Evolutionary conservation across 768 basidiomycete species (phyloP), one percentile per base, ranked within the genome.

Genomic region (Infundibulicybe gibba): DNA sequence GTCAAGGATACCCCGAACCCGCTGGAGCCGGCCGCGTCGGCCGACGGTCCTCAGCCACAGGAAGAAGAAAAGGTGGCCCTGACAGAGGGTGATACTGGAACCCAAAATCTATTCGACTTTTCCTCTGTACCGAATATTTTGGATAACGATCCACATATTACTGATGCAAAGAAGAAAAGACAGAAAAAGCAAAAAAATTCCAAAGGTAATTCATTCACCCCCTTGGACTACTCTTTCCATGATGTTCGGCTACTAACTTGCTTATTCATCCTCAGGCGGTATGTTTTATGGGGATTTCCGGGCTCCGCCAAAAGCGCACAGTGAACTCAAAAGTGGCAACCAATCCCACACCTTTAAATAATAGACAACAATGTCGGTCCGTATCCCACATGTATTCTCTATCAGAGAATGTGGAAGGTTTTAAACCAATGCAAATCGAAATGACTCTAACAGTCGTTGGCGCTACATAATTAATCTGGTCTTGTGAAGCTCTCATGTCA

Each of bases 341-440:
- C 77, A 79, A 65, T 83, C 85, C 33, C 68, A 72, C 66, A 85
- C 84, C 15, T 87, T 87, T 70, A 82, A 74, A 67, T 74, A 74
- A 57, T 54, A 54, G 39, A 25, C 31, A 25, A n/a, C n/a, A n/a
- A n/a, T n/a, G n/a, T n/a, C n/a, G n/a, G n/a, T n/a, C 8, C 25
- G 25, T 25, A 25, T 25, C 8, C 8, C 8, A 8, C 25, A 8
- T 25, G 25, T 25, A 25, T 25, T 25, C 25, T 25, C 25, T 3
- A 25, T 8, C 25, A 25, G 25, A 25, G 25, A 25, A 25, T 25
- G 4, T 25, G 8, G 8, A 25, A 4, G 25, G 25, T 25, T n/a
- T 25, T 8, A 25, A 25, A 25, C 25, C 25, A 25, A 25, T 25
- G 4, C 25, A 8, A 25, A 25, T 25, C 25, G 25, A 25, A 4